Evolutionary conservation across 192 early-diverging fungal species (phyloP).

Genomic region (Backusella mclennaniae): DNA sequence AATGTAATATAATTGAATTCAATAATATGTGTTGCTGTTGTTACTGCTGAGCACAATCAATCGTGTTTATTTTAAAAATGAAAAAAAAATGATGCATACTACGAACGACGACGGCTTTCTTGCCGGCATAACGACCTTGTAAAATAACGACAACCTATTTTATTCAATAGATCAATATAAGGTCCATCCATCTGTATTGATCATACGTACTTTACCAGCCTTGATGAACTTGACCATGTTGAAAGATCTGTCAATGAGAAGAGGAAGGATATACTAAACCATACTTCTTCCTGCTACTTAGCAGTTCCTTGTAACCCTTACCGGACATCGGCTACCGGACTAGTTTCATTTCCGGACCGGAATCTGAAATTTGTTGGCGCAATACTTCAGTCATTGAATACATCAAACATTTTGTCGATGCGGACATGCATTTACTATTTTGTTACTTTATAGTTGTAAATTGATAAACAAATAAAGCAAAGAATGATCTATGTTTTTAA

Average conservation of each 20-base stretch:
- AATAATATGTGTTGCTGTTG: background rate
- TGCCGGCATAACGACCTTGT: slow-evolving; percentile 98
- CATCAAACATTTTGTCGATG: too few species aligned
- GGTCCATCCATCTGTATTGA: slow-evolving; percentile 20
- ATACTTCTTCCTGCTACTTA: too few species aligned
- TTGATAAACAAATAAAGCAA: background rate
- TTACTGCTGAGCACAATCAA: background rate
- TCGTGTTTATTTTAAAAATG: background rate
- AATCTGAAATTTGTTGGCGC: too few species aligned
- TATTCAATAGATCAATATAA: slow-evolving; percentile 21
- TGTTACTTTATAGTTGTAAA: background rate
- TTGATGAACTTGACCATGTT: slow-evolving; percentile 59
- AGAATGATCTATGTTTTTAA: background rate
- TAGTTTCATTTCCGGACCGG: too few species aligned
- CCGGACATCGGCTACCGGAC: too few species aligned
- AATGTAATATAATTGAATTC: too few species aligned
- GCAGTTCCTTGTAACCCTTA: too few species aligned
- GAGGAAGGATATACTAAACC: background rate
- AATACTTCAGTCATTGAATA: too few species aligned
- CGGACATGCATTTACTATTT: too few species aligned
- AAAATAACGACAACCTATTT: slow-evolving; percentile 96
- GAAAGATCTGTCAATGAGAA: slow-evolving; percentile 18
- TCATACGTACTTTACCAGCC: slow-evolving; percentile 51
- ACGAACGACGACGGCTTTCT: slow-evolving; percentile 99
- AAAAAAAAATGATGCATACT: slow-evolving; percentile 36